Percentiles rank a stretch among this genome's conserved stretches.
phyloP scores from a whole-genome alignment of 345 rosid genomes.

The Nasturtium officinale region DNA sequence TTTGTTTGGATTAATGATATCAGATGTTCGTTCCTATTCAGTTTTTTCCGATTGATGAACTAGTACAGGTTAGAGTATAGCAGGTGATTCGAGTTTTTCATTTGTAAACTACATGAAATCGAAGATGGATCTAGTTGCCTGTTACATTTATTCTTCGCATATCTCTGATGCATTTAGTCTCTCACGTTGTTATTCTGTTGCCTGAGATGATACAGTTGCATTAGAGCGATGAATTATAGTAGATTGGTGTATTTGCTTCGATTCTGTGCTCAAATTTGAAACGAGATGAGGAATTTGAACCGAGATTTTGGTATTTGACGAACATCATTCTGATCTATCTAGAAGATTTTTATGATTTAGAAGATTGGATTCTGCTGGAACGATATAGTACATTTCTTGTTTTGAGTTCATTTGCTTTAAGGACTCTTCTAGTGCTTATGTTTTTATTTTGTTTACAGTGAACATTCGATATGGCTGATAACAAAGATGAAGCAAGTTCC shows the following conservation, averaged over 20 bases:
- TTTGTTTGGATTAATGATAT: neutral
- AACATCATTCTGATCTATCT: neutral
- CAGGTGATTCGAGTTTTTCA: constrained; percentile 12
- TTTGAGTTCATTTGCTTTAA: constrained; percentile 10
- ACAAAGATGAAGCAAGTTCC: constrained; percentile 42
- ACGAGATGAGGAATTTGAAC: neutral
- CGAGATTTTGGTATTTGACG: neutral
- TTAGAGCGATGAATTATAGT: constrained; percentile 17
- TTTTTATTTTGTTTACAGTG: constrained; percentile 25
- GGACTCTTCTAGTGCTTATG: constrained; percentile 1
- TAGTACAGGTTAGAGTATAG: neutral
- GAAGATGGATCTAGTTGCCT: constrained; percentile 24
- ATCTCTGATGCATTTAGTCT: neutral
- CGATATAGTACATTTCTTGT: neutral
- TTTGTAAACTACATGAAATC: neutral
- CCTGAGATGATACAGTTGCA: neutral
- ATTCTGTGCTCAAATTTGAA: constrained; percentile 5
- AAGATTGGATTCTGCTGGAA: constrained; percentile 5
- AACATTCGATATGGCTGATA: constrained; percentile 53
- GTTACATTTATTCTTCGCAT: constrained; percentile 20
- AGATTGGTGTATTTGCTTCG: constrained; percentile 3
- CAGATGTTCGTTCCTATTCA: constrained; percentile 1
- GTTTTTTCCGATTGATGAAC: neutral
- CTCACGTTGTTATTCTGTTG: constrained; percentile 8
- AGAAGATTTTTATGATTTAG: neutral